These are phyloP conservation scores for Penicillium sp. DNA, from an alignment of 2,329 filamentous ascomycete genomes.

Conservation along the genomic window DNA sequence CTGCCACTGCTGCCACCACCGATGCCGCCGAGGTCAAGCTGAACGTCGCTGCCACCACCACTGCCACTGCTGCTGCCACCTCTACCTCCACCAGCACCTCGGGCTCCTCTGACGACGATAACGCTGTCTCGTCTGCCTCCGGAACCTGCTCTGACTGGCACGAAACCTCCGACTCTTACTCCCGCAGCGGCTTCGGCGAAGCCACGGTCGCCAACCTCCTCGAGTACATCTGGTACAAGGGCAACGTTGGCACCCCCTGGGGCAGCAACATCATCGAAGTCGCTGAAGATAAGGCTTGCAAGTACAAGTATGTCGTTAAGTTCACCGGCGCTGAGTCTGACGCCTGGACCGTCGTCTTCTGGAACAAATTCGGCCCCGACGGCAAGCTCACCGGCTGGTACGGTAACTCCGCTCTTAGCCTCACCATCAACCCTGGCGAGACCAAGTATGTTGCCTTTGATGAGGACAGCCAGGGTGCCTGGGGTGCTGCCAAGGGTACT, in stretches of 20 bases:
- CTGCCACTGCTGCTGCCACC: constrained; percentile 21
- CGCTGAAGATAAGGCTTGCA: constrained; percentile 33
- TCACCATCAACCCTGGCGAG: constrained; percentile 37
- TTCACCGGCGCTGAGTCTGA: constrained; percentile 38
- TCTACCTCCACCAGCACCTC: constrained; percentile 10
- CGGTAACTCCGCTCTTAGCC: constrained; percentile 38
- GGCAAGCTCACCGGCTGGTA: constrained; percentile 40
- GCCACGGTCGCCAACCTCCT: constrained; percentile 24
- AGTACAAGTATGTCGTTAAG: constrained; percentile 44
- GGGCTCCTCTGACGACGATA: not conserved
- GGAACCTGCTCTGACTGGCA: constrained; percentile 30
- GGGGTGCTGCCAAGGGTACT: constrained; percentile 36
- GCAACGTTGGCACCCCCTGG: constrained; percentile 45
- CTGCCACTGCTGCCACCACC: constrained; percentile 25
- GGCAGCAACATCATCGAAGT: constrained; percentile 49
- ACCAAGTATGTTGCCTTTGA: constrained; percentile 46
- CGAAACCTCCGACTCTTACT: constrained; percentile 28
- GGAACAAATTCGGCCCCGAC: constrained; percentile 45
- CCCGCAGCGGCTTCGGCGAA: constrained; percentile 39
- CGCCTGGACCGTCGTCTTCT: constrained; percentile 45
- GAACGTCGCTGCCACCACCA: constrained; percentile 24
- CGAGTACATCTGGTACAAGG: constrained; percentile 34
- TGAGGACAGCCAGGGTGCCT: constrained; percentile 42
- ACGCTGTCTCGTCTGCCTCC: constrained; percentile 14
- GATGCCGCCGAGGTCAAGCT: constrained; percentile 17